Base-by-base conservation (phyloP, 2,329 filamentous ascomycete species). In the Alternaria postmessia region DNA sequence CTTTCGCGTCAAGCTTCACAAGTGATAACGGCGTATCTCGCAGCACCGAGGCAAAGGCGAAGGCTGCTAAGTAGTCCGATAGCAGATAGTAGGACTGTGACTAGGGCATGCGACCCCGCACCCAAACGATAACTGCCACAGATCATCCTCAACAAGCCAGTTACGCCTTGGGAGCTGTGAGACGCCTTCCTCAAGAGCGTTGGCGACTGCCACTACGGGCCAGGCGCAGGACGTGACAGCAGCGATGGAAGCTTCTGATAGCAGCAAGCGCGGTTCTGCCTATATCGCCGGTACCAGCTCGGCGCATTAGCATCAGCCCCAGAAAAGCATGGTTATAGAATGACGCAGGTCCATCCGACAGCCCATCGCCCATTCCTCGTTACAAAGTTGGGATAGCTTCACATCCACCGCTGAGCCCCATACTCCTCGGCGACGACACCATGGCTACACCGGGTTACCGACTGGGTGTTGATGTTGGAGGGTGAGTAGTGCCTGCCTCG, bases 391-490 rank as follows among this genome's bases (percentile, higher is more conserved):
- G 48, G 7, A 28, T 26, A 51, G 44, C 38, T 41, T 28, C 52
- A 11, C 26, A 39, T 12, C 39, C 32, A 34, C 36, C 32, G 53
- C 20, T 48, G 30, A 42, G 12, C 39, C 39, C 20, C 7, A 39
- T 20, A 56, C 24, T n/a, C 20, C 24, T 14, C 26, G 30, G 32
- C 24, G 16, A 46, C 46, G 5, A 22, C 30, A 54, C 18, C 48
- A 63, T 63, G 61, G 49, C 57, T 14, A 18, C 36, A 16, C 57
- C 65, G 12, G 72, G 74, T 46, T 77, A 76, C 54, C 68, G 73
- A 52, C 53, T 77, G 26, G 74, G 74, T 57, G 73, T 76, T 24
- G 74, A 77, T 62, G 74, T 77, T 41, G 74, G 74, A 56, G 73
- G 74, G 74, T 76, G 59, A 67, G 74, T 67, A 39, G n/a, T 59